These are phyloP conservation scores for Nakaseomyces bracarensis DNA, from an alignment of 1,139 yeast species.

Conservation along the genomic window DNA sequence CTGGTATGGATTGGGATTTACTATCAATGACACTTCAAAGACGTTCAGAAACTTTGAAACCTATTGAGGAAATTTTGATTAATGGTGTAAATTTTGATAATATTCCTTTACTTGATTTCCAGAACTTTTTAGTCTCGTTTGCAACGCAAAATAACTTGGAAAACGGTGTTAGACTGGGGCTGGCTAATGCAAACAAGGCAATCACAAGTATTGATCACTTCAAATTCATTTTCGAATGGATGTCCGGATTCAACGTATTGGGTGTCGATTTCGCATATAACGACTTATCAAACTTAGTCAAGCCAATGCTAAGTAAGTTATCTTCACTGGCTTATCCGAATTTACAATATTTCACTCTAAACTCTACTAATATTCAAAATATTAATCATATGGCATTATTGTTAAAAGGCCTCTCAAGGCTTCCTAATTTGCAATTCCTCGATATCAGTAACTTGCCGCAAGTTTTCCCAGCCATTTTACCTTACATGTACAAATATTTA, in stretches of 20 bases:
- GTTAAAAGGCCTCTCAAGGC: constrained; percentile 42
- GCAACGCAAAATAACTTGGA: constrained; percentile 25
- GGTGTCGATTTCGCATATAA: constrained; percentile 85
- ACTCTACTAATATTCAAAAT: constrained; percentile 52
- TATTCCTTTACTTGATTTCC: constrained; percentile 41
- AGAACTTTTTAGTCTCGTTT: constrained; percentile 38
- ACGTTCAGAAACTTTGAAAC: constrained; percentile 45
- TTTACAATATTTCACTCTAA: constrained; percentile 52
- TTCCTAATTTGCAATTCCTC: constrained; percentile 56
- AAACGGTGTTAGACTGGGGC: constrained; percentile 9
- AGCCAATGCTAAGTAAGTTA: constrained; percentile 33
- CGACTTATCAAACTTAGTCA: constrained; percentile 50
- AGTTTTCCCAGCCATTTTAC: constrained; percentile 64
- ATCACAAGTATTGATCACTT: constrained; percentile 50
- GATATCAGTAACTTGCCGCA: constrained; percentile 70
- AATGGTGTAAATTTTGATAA: constrained; percentile 60
- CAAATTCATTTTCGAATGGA: constrained; percentile 53
- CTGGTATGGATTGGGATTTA: constrained; percentile 69
- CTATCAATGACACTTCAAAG: constrained; percentile 50
- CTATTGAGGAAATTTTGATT: constrained; percentile 67
- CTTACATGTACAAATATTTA: constrained; percentile 51
- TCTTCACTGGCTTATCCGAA: constrained; percentile 18
- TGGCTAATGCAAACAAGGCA: constrained; percentile 7
- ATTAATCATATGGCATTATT: constrained; percentile 49
- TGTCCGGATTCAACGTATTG: constrained; percentile 47